Conservation (phyloP, 2,329 filamentous ascomycete species). For the Colletotrichum endophyticum region DNA sequence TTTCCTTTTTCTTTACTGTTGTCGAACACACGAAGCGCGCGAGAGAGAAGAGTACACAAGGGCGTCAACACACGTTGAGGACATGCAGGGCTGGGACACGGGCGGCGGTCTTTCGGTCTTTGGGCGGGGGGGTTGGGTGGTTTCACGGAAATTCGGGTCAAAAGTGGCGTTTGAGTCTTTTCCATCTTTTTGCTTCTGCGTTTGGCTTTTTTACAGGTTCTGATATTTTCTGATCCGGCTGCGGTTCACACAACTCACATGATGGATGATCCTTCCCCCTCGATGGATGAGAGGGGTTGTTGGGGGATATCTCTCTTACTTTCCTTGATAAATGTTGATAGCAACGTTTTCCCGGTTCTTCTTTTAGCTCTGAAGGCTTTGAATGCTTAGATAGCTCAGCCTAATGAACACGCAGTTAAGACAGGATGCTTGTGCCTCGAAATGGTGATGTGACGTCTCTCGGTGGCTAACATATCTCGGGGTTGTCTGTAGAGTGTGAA, state of each 20-base stretch:
- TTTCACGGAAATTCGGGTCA: background rate
- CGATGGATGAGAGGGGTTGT: background rate
- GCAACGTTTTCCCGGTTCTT: background rate
- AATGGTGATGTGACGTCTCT: background rate
- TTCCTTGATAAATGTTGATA: background rate
- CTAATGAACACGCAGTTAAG: conserved; percentile 17
- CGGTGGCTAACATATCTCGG: background rate
- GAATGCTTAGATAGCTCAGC: conserved; percentile 24
- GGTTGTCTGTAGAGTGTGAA: too few relatives aligned
- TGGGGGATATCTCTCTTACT: background rate
- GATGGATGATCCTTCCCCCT: background rate
- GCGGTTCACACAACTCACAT: background rate
- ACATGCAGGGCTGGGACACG: background rate
- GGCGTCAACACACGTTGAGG: background rate
- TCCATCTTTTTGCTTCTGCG: background rate
- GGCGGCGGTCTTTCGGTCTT: background rate
- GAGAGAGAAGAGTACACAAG: background rate
- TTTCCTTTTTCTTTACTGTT: background rate
- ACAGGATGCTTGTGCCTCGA: background rate
- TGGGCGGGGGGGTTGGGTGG: background rate
- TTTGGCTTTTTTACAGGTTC: background rate
- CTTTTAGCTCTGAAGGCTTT: conserved; percentile 9
- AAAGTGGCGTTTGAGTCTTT: background rate
- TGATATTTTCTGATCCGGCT: background rate
- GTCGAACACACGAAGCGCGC: background rate